A percentile compares a stretch with the other conserved stretches of the same genome.
phyloP scores from a whole-genome alignment of 345 rosid genomes.

The Eucalyptus erythrocorys region DNA sequence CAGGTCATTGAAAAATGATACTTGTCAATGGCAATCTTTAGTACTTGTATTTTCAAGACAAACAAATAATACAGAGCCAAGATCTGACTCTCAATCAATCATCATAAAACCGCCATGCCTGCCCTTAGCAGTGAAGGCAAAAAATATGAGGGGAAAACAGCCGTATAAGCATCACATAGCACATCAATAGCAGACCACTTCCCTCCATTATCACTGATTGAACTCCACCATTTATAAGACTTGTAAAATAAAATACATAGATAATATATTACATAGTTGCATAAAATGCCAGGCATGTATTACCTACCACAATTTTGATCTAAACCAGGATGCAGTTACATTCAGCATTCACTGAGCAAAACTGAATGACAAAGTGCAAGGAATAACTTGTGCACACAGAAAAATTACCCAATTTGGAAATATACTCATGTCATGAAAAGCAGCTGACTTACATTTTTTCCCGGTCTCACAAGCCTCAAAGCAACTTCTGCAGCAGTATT shows the following conservation, averaged over 20 bases:
- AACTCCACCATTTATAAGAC: neutral
- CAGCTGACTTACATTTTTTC: conserved; percentile 56
- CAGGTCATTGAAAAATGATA: neutral
- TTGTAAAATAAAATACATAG: neutral
- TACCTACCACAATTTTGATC: neutral
- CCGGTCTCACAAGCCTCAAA: conserved; percentile 94
- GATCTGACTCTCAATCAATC: neutral
- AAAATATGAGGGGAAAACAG: neutral
- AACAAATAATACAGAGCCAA: neutral
- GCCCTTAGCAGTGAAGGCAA: neutral
- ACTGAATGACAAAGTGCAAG: neutral
- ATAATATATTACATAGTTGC: neutral
- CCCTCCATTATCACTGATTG: neutral
- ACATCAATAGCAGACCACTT: neutral
- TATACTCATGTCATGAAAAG: neutral
- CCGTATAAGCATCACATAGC: neutral
- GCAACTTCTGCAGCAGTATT: conserved; percentile 98
- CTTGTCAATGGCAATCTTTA: neutral
- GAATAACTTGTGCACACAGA: neutral
- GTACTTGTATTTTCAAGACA: neutral
- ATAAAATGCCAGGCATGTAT: neutral
- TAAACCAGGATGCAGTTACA: neutral
- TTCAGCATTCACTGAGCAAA: neutral
- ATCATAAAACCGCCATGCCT: neutral
- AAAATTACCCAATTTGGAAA: neutral